Evolutionary conservation across 345 rosid species (phyloP).

Genomic region (Euphorbia tirucalli): DNA sequence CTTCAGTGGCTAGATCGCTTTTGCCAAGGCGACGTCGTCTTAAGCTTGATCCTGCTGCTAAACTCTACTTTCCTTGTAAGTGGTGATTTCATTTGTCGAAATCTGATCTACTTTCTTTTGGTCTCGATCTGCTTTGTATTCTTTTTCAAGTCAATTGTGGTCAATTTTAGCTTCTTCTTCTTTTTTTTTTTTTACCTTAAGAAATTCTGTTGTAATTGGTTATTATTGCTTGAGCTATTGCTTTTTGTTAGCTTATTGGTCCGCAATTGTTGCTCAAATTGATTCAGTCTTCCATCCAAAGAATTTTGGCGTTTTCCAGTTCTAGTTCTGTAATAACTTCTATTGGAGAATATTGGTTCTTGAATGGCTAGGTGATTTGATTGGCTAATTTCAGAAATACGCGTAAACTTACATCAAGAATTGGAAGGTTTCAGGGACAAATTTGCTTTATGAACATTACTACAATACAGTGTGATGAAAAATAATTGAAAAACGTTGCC

Average conservation of each 20-base stretch:
- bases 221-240: not conserved
- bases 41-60: constrained; percentile 84
- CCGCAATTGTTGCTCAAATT: not conserved
- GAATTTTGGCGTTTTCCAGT: not conserved
- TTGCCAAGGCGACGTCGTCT: constrained; percentile 73
- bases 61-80: constrained; percentile 92
- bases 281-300: not conserved
- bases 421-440: not conserved
- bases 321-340: not conserved
- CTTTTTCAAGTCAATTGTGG: not conserved
- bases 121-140: not conserved
- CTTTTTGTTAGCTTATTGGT: not conserved
- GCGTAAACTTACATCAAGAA: not conserved
- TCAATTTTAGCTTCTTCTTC: not conserved
- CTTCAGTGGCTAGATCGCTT: constrained; percentile 78
- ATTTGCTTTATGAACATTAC: too few species aligned
- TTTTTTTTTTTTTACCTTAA: too few species aligned
- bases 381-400: not conserved
- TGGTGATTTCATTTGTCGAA: not conserved
- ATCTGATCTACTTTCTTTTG: not conserved
- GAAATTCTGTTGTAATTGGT: not conserved
- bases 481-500: too few species aligned
- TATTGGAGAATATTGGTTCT: not conserved
- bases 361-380: too few species aligned
- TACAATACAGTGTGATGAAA: too few species aligned